These are phyloP conservation scores for Leccinum disarticulatum DNA, from an alignment of 768 basidiomycete species.

Conservation along the genomic window DNA sequence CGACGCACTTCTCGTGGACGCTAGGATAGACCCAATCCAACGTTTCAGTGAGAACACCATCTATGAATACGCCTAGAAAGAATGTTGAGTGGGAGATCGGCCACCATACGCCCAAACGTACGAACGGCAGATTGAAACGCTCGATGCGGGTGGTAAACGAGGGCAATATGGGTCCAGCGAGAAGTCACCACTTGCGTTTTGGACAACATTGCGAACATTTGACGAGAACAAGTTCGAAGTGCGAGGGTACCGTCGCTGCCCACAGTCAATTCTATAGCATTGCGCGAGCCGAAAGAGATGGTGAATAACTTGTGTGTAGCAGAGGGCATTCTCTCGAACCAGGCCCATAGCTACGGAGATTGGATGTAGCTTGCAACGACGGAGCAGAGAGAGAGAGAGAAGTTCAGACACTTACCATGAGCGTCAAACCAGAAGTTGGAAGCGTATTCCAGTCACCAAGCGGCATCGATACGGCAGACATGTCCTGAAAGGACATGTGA, in stretches of 20 bases:
- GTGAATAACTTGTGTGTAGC: slow-evolving; percentile 37
- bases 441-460: slow-evolving; percentile 53
- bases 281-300: slow-evolving; percentile 31
- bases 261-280: slow-evolving; percentile 46
- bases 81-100: background rate
- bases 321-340: slow-evolving; percentile 44
- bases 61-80: slow-evolving; percentile 64
- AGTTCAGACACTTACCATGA: slow-evolving; percentile 49
- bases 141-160: slow-evolving; percentile 65
- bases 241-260: slow-evolving; percentile 58
- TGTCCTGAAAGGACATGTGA: slow-evolving; percentile 68
- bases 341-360: slow-evolving; percentile 44
- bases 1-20: slow-evolving; percentile 35
- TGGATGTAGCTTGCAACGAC: background rate
- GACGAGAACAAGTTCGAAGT: slow-evolving; percentile 41
- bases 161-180: slow-evolving; percentile 71
- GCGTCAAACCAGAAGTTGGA: slow-evolving; percentile 65
- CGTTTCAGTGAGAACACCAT: slow-evolving; percentile 66
- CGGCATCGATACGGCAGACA: slow-evolving; percentile 49
- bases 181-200: slow-evolving; percentile 48
- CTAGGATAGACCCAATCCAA: slow-evolving; percentile 66
- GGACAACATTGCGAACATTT: slow-evolving; percentile 43
- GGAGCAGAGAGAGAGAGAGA: background rate
- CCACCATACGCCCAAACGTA: slow-evolving; percentile 33
- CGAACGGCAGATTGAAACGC: slow-evolving; percentile 58